Evolutionary conservation across 2,329 filamentous ascomycete genomes (phyloP).

Genomic region (Diaporthe humulicola): DNA sequence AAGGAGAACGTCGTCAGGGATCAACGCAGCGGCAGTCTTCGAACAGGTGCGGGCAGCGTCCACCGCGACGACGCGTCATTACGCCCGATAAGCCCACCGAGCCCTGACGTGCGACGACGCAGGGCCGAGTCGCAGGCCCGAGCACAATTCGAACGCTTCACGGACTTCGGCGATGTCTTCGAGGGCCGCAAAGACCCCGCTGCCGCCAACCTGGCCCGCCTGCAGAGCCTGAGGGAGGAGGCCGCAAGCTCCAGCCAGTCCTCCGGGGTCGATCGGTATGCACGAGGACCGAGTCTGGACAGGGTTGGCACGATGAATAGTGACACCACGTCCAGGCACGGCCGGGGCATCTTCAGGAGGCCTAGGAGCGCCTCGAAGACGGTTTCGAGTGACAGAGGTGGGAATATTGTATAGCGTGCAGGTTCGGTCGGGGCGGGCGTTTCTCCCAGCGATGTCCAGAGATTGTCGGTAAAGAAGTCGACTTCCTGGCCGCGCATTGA

Average conservation of each 20-base stretch:
- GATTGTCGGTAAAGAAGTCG: neutral
- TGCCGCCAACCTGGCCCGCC: constrained; percentile 30
- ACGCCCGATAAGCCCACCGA: constrained; percentile 3
- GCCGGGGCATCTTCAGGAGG: constrained; percentile 36
- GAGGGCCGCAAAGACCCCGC: constrained; percentile 37
- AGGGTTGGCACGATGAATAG: constrained; percentile 11
- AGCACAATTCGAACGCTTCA: constrained; percentile 11
- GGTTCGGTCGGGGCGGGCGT: neutral
- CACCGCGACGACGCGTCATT: constrained; percentile 9
- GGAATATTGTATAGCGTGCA: constrained; percentile 16
- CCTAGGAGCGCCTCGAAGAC: constrained; percentile 35
- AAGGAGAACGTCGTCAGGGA: constrained; percentile 27
- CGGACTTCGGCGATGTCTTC: constrained; percentile 39
- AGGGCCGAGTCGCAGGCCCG: constrained; percentile 35
- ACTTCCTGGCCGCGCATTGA: neutral
- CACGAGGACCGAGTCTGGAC: neutral
- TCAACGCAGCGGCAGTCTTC: constrained; percentile 37
- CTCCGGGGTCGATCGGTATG: constrained; percentile 20
- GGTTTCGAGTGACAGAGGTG: neutral
- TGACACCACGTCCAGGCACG: constrained; percentile 13
- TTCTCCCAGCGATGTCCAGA: neutral
- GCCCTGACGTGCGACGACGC: constrained; percentile 29
- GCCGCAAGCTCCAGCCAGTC: constrained; percentile 3
- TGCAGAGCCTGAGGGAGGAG: constrained; percentile 38
- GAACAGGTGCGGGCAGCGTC: constrained; percentile 5